phyloP scores from a whole-genome alignment of 441 rosid species.

The Populus tomentosa region DNA sequence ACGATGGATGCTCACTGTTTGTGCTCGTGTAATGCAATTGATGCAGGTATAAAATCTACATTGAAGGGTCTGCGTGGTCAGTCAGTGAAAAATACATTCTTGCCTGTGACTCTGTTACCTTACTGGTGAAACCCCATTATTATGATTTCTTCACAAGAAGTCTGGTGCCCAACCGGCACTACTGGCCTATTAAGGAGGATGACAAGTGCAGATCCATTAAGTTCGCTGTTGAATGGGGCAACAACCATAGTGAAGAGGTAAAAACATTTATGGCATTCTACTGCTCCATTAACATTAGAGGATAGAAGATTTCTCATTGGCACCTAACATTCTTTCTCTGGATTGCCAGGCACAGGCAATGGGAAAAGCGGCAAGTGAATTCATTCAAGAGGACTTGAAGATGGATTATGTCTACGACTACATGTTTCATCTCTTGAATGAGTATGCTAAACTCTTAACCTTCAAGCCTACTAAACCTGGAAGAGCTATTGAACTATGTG shows the following conservation, averaged over 20 bases:
- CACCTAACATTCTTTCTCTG: neutral
- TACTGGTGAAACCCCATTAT: conserved; percentile 59
- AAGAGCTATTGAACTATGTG: conserved; percentile 48
- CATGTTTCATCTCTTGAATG: conserved; percentile 76
- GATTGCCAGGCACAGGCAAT: conserved; percentile 58
- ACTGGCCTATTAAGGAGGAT: conserved; percentile 69
- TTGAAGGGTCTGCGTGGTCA: conserved; percentile 92
- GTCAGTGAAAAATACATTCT: conserved; percentile 91
- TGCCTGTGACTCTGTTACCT: conserved; percentile 75
- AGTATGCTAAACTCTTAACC: conserved; percentile 63
- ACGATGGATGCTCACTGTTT: neutral
- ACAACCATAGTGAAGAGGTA: conserved; percentile 59
- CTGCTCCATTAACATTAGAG: neutral
- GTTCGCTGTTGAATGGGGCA: conserved; percentile 89
- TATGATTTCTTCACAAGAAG: conserved; percentile 82
- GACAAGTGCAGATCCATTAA: conserved; percentile 78
- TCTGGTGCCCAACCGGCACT: conserved; percentile 65
- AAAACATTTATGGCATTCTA: neutral
- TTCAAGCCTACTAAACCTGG: conserved; percentile 52
- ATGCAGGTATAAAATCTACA: conserved; percentile 73
- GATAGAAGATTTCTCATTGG: neutral
- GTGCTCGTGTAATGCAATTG: neutral
- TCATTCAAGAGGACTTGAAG: conserved; percentile 57
- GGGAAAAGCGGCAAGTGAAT: conserved; percentile 58
- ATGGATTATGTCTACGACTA: conserved; percentile 75